Percentiles rank a stretch among this genome's conserved stretches.
phyloP scores from a whole-genome alignment of 1,284 basidiomycete genomes.

The Vanrija pseudolonga region DNA sequence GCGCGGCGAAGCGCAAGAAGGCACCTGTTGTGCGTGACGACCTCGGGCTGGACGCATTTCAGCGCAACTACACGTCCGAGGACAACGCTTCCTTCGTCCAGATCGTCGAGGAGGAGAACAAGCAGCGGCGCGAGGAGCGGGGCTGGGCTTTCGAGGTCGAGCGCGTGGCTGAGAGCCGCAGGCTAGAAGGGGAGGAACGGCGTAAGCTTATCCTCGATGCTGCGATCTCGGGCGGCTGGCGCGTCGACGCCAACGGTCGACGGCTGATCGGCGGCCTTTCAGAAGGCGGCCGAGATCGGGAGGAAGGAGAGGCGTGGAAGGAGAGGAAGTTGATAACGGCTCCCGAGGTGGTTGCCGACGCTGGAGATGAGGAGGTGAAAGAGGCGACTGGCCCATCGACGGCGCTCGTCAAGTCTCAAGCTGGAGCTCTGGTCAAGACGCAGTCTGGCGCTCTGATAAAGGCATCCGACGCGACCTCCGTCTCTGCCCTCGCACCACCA shows the following conservation, averaged over 20 bases:
- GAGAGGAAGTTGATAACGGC: conserved; percentile 14
- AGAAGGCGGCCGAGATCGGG: conserved; percentile 28
- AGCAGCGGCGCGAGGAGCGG: conserved; percentile 62
- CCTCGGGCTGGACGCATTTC: conserved; percentile 75
- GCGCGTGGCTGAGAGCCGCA: conserved; percentile 59
- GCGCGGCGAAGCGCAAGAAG: background rate
- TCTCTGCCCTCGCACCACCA: conserved; percentile 7
- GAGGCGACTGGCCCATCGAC: background rate
- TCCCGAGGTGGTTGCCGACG: background rate
- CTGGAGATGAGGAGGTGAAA: background rate
- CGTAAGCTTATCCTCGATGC: conserved; percentile 46
- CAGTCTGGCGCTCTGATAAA: conserved; percentile 19
- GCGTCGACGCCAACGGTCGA: conserved; percentile 36
- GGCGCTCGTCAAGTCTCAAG: no score
- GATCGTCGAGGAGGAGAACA: conserved; percentile 83
- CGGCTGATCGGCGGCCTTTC: conserved; percentile 37
- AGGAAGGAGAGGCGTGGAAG: conserved; percentile 39
- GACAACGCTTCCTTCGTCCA: conserved; percentile 92
- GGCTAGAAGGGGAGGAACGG: conserved; percentile 49
- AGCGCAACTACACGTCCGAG: conserved; percentile 85
- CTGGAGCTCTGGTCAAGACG: conserved; percentile 5
- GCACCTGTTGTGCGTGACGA: conserved; percentile 35
- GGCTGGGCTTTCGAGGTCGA: conserved; percentile 91
- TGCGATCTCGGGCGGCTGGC: conserved; percentile 33
- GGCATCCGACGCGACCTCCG: background rate